phyloP scores from a whole-genome alignment of 768 basidiomycete species.

The Royoungia palumana region DNA sequence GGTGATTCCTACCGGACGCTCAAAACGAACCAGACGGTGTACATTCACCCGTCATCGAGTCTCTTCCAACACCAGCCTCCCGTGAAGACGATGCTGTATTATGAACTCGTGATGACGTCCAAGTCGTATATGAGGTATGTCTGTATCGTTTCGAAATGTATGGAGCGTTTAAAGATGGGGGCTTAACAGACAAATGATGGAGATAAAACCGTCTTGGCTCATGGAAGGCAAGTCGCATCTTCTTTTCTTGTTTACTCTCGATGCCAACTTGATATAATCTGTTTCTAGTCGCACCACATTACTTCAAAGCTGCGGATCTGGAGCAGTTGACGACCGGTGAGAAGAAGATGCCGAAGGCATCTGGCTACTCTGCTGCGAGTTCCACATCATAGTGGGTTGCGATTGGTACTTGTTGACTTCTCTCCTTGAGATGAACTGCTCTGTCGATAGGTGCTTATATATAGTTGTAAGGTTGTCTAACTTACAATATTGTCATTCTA shows the following conservation, averaged over 20 bases:
- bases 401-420: neutral
- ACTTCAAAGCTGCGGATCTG: conserved; percentile 84
- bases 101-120: conserved; percentile 95
- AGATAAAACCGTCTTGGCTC: conserved; percentile 94
- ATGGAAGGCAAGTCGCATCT: conserved; percentile 64
- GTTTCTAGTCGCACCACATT: conserved; percentile 84
- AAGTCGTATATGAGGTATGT: conserved; percentile 90
- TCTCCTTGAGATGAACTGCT: too few relatives aligned
- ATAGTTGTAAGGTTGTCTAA: conserved; percentile 1
- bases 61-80: conserved; percentile 96
- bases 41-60: conserved; percentile 94
- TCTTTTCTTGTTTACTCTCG: neutral
- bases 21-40: conserved; percentile 94
- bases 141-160: neutral
- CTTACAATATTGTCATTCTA: neutral
- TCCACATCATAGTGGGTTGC: conserved; percentile 7
- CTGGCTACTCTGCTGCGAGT: conserved; percentile 32
- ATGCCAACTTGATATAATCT: conserved; percentile 2
- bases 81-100: conserved; percentile 85
- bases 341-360: conserved; percentile 91
- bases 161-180: neutral
- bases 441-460: neutral
- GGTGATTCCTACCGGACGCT: conserved; percentile 97
- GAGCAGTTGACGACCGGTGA: conserved; percentile 78
- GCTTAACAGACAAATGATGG: conserved; percentile 81